A percentile compares a stretch with the other conserved stretches of the same genome.
phyloP scores from a whole-genome alignment of 345 rosid genomes.

The Euclidium syriacum region DNA sequence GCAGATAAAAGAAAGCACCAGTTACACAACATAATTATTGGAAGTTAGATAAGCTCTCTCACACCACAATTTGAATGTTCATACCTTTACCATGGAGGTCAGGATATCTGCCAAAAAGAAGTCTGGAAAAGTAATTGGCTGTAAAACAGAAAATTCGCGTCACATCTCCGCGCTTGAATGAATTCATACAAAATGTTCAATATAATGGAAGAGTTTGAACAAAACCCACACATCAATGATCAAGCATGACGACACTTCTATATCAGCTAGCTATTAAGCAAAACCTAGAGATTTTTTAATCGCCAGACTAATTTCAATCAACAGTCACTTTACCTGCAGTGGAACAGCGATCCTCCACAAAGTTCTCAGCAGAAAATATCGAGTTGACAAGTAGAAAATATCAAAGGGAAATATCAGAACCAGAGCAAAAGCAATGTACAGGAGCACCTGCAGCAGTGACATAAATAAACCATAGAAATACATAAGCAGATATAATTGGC shows the following conservation, averaged over 20 bases:
- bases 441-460: constrained; percentile 59
- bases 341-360: constrained; percentile 89
- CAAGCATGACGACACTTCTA: not conserved
- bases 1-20: not conserved
- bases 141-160: constrained; percentile 25
- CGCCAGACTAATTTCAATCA: not conserved
- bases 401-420: constrained; percentile 88
- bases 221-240: not conserved
- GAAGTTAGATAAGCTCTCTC: not conserved
- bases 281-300: not conserved
- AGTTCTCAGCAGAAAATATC: constrained; percentile 85
- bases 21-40: not conserved
- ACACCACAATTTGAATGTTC: not conserved
- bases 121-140: constrained; percentile 95
- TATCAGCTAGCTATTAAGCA: not conserved
- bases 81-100: constrained; percentile 97
- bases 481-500: not conserved
- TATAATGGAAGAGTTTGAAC: not conserved
- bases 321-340: constrained; percentile 62
- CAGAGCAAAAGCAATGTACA: constrained; percentile 71
- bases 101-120: constrained; percentile 94
- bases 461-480: constrained; percentile 11
- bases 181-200: not conserved
- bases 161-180: not conserved
- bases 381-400: constrained; percentile 78